Base-by-base conservation (phyloP, 352 stramenopile genomes). In the Globisporangium abappressorium region DNA sequence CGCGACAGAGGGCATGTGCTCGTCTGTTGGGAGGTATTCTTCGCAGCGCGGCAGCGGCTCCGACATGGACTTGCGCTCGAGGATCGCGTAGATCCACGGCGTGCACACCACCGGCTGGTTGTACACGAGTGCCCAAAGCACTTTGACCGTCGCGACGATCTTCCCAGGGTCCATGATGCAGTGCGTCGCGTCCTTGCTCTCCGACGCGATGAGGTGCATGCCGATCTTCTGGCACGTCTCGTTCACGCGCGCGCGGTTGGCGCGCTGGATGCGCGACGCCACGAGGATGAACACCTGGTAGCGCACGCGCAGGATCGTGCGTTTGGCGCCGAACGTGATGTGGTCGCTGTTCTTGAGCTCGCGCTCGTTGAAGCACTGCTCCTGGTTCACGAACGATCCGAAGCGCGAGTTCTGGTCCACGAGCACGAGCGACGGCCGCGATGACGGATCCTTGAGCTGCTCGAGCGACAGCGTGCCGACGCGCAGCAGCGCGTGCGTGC, bases 41-140 rank as follows among this genome's bases (percentile, higher is more conserved):
- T 95, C 89, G 62, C 84, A 96, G 15, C 82, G 76, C 26, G 89
- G 89, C 43, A 96, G 67, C 14, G 84, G 77, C 58, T 93, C 84
- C 1, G 89, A 84, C 43, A 96, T 69, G 51, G 78, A 92, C 61
- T 87, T 84, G 57, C 89, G 89, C 18, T 80, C 80, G 26, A 91
- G 70, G 53, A 96, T 86, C 18, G 84, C 87, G 51, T 90, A 89
- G 41, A 96, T 80, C 89, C 89, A 96, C 12, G 81, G 73, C 36
- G 85, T 92, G 55, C 76, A 89, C 57, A 96, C 89, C 58, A 96
- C 85, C 0, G 84, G 87, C 56, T 95, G 89, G 55, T 89, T 93
- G 70, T 90, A 89, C 62, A 95, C 87, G 18, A 96, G 77, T 11
- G 89, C 85, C 89, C 89, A 96, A 11, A 96, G 77, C 62, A 95